Evolutionary conservation across 2,329 filamentous ascomycete species (phyloP), one percentile per base, ranked within the genome.

Genomic region (Venturia aucupariae): DNA sequence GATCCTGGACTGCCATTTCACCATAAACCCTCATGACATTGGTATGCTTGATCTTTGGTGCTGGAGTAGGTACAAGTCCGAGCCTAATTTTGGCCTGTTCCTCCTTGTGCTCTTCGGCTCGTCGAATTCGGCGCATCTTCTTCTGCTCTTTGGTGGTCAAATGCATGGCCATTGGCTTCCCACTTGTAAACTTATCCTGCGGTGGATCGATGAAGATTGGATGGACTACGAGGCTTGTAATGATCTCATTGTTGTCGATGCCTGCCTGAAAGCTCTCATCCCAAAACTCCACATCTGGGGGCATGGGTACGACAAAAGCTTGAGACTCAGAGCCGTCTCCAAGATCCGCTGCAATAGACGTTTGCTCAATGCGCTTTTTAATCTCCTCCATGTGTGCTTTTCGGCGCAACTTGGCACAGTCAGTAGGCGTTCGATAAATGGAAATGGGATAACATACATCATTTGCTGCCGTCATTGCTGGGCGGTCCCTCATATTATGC

Each of bases 1-100:
- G 94, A 76, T 99, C 94, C 73, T 96, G 95, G 69, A 99, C 93
- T 22, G 88, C 88, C 76, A 91, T 88, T 73, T 97, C 91, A 67
- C 94, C 94, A 64, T 97, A 82, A 38, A 99, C 94, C 65, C 92
- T 88, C 94, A 99, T 99, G 73, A 99, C 84, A 75, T 99, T 99
- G 65, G 89, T 90, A 76, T 95, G 95, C 78, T 97, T 97, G 69
- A 99, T 91, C 77, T 97, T 99, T 13, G 94, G 93, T 32, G 92
- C 89, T 35, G 92, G 92, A 24, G 93, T 90, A 3, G 92, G 91
- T 66, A 93, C 88, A 17, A 99, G 82, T 24, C 94, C 94, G 13
- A 99, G 81, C 65, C 93, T 85, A 67, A 97, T 94, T 79, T 99
- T 97, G 44, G 93, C 92, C 76, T 99, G 94, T 72, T 92, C 88